phyloP scores from a whole-genome alignment of 345 rosid species.

The Camelina sativa region DNA sequence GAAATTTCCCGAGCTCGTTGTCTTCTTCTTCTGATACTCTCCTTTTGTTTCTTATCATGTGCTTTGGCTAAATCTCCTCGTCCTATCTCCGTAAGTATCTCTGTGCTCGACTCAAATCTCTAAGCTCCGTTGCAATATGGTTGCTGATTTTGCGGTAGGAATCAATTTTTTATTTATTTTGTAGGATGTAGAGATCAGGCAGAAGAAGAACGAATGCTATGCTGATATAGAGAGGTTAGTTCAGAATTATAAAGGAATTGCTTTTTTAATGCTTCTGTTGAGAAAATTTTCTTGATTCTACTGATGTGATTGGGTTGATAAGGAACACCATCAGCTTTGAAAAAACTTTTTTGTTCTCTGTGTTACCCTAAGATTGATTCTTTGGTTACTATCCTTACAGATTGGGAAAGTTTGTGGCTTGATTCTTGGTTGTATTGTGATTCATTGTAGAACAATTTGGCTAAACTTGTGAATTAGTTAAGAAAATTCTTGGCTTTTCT shows the following conservation, averaged over 20 bases:
- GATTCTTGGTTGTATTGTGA: not conserved
- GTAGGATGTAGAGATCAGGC: conserved; percentile 67
- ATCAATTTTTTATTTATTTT: not conserved
- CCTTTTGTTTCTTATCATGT: conserved; percentile 27
- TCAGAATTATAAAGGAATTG: not conserved
- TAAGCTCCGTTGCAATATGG: not conserved
- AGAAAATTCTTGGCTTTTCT: not conserved
- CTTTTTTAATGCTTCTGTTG: not conserved
- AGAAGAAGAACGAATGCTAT: conserved; percentile 71
- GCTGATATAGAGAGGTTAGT: conserved; percentile 76
- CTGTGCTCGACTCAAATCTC: not conserved
- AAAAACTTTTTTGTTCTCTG: not conserved
- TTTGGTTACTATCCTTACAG: not conserved
- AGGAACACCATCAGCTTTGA: not conserved
- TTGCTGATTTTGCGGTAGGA: not conserved
- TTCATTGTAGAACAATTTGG: not conserved
- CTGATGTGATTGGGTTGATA: not conserved
- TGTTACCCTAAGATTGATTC: conserved; percentile 1
- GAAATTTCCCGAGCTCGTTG: conserved; percentile 22
- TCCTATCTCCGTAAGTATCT: conserved; percentile 55
- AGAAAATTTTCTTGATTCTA: not conserved
- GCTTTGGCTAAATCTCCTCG: conserved; percentile 57
- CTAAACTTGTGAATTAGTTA: not conserved
- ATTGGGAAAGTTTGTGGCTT: not conserved
- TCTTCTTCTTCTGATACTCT: conserved; percentile 43